Conservation (phyloP, 176 grass and related monocot species). For the Poa annua region DNA sequence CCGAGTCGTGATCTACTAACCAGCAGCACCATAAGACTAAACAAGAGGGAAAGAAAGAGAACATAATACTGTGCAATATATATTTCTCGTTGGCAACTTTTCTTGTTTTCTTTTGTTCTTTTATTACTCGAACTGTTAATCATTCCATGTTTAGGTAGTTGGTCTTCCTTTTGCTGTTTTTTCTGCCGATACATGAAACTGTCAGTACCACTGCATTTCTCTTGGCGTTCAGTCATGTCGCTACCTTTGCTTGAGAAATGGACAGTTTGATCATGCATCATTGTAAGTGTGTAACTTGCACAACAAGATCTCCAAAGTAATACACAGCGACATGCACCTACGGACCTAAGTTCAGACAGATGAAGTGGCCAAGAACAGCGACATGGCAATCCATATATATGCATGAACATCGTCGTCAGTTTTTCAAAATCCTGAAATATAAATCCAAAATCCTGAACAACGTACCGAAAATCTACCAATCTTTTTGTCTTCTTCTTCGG, state of each 20-base stretch:
- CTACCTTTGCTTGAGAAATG: conserved; percentile 31
- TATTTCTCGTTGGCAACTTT: too few species aligned
- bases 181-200: background rate
- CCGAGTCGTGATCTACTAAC: background rate
- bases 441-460: background rate
- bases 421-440: background rate
- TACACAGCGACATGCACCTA: background rate
- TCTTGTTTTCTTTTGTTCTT: too few species aligned
- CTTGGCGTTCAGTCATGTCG: conserved; percentile 35
- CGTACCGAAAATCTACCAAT: background rate
- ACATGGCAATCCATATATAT: background rate
- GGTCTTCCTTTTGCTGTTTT: too few species aligned
- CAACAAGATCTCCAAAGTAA: conserved; percentile 13
- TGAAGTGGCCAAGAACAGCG: background rate
- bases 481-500: background rate
- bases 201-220: background rate
- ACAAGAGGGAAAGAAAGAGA: too few species aligned
- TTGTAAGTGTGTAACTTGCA: background rate
- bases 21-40: background rate
- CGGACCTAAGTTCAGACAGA: background rate
- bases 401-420: background rate
- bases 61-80: too few species aligned
- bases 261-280: background rate
- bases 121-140: too few species aligned
- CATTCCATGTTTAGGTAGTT: too few species aligned